A percentile compares a stretch with the other conserved stretches of the same genome.
phyloP scores from a whole-genome alignment of 345 rosid species.

The Conringia planisiliqua region DNA sequence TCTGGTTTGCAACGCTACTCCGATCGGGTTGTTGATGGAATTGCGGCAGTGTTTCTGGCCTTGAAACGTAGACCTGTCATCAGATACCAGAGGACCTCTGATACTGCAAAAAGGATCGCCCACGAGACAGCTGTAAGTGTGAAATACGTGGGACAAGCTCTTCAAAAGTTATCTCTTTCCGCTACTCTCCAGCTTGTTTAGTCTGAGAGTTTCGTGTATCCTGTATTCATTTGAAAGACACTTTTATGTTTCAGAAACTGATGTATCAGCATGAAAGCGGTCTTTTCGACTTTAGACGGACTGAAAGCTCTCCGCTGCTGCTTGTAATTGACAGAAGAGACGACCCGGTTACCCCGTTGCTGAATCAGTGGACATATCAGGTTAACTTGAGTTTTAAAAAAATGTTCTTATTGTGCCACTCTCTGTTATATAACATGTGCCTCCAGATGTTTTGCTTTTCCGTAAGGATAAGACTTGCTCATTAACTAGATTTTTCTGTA shows the following conservation, averaged over 20 bases:
- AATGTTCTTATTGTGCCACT: constrained; percentile 1
- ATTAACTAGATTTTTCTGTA: constrained; percentile 32
- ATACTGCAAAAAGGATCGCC: constrained; percentile 92
- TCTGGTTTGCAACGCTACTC: constrained; percentile 80
- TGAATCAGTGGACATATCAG: constrained; percentile 99
- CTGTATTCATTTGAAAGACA: constrained; percentile 5
- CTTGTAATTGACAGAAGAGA: constrained; percentile 92
- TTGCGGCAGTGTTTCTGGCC: constrained; percentile 80
- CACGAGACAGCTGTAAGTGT: constrained; percentile 92
- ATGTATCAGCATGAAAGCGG: constrained; percentile 99
- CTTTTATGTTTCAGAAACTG: constrained; percentile 61
- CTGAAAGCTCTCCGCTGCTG: constrained; percentile 82
- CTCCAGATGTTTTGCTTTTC: constrained; percentile 4
- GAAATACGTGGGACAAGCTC: constrained; percentile 2
- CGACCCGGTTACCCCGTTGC: constrained; percentile 91
- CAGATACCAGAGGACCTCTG: constrained; percentile 92
- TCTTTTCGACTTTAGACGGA: constrained; percentile 90
- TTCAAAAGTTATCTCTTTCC: not conserved
- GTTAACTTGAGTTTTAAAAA: constrained; percentile 34
- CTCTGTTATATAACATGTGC: constrained; percentile 14
- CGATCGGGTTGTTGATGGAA: constrained; percentile 84
- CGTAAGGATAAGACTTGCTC: constrained; percentile 18
- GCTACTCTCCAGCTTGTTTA: not conserved
- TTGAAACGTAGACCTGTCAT: constrained; percentile 90
- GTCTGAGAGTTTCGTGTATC: not conserved